Percentiles rank a stretch among this genome's conserved stretches.
phyloP scores from a whole-genome alignment of 208 protist genomes.

The Trypanosoma mega region DNA sequence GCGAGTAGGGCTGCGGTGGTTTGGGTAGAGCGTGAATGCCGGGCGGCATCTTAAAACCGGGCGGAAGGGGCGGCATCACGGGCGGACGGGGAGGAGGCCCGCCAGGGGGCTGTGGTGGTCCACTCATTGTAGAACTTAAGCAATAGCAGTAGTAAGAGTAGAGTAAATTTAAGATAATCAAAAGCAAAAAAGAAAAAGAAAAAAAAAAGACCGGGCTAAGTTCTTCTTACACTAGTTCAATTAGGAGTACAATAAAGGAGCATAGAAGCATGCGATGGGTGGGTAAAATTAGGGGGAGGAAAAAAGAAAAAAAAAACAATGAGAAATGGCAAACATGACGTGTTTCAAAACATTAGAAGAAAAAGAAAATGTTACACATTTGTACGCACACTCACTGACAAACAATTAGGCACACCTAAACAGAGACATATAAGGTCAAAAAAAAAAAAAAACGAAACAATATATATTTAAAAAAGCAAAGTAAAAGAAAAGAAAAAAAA shows the following conservation, averaged over 20 bases:
- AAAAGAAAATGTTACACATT: too few relatives aligned
- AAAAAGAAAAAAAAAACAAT: slow-evolving; percentile 1
- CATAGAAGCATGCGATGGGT: too few relatives aligned
- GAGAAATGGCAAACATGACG: too few relatives aligned
- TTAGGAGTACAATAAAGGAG: too few relatives aligned
- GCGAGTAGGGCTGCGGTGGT: neutral
- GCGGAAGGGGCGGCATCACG: slow-evolving; percentile 27
- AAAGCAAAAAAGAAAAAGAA: slow-evolving; percentile 17
- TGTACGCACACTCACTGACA: too few relatives aligned
- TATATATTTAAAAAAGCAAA: neutral
- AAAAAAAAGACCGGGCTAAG: neutral
- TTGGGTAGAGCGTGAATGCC: neutral
- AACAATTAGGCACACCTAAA: too few relatives aligned
- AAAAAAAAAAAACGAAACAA: neutral
- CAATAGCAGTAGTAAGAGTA: slow-evolving; percentile 9
- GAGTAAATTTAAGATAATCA: neutral
- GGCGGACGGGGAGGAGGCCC: slow-evolving; percentile 14
- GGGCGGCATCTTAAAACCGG: slow-evolving; percentile 33
- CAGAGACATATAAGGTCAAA: neutral
- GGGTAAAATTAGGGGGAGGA: too few relatives aligned
- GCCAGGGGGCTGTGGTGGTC: slow-evolving; percentile 33
- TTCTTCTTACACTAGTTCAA: too few relatives aligned
- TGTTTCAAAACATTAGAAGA: neutral
- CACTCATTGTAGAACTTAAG: slow-evolving; percentile 26
- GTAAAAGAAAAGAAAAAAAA: neutral